These are phyloP conservation scores for Botrytis cinerea DNA, from an alignment of 2,329 filamentous ascomycete species.

Conservation along the genomic window DNA sequence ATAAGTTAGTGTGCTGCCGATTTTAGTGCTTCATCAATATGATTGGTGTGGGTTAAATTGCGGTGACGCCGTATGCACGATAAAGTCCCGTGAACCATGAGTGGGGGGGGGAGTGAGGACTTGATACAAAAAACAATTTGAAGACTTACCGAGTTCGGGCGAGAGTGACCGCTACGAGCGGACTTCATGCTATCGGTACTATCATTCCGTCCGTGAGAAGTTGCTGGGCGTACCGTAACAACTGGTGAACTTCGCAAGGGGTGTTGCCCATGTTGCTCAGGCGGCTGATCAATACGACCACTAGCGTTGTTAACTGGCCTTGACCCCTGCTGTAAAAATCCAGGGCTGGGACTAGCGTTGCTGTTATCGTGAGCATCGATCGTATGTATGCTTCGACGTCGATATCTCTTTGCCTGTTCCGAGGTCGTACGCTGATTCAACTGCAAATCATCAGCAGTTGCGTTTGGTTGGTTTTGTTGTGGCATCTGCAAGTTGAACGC, in stretches of 20 bases:
- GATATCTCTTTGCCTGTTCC: constrained; percentile 73
- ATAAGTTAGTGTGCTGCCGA: constrained; percentile 49
- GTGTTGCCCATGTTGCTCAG: constrained; percentile 39
- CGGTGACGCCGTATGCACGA: constrained; percentile 31
- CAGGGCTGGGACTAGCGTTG: constrained; percentile 26
- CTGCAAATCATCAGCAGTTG: constrained; percentile 45
- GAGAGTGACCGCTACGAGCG: constrained; percentile 58
- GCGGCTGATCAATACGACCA: constrained; percentile 39
- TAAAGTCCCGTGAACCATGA: constrained; percentile 26
- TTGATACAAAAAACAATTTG: constrained; percentile 17
- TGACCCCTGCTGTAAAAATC: constrained; percentile 36
- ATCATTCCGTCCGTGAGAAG: constrained; percentile 47
- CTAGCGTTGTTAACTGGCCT: constrained; percentile 38
- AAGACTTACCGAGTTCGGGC: constrained; percentile 65
- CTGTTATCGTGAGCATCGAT: constrained; percentile 47
- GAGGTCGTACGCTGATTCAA: constrained; percentile 57
- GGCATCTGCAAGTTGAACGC: constrained; percentile 37
- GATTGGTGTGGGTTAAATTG: constrained; percentile 41
- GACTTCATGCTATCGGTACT: constrained; percentile 68
- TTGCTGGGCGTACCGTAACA: constrained; percentile 33
- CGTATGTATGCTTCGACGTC: constrained; percentile 80
- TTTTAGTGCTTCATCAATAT: constrained; percentile 31
- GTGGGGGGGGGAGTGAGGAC: constrained; percentile 21
- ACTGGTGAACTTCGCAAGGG: constrained; percentile 41
- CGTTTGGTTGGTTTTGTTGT: constrained; percentile 30